phyloP scores from a whole-genome alignment of 306 rosid genomes.

The Ammopiptanthus mongolicus region DNA sequence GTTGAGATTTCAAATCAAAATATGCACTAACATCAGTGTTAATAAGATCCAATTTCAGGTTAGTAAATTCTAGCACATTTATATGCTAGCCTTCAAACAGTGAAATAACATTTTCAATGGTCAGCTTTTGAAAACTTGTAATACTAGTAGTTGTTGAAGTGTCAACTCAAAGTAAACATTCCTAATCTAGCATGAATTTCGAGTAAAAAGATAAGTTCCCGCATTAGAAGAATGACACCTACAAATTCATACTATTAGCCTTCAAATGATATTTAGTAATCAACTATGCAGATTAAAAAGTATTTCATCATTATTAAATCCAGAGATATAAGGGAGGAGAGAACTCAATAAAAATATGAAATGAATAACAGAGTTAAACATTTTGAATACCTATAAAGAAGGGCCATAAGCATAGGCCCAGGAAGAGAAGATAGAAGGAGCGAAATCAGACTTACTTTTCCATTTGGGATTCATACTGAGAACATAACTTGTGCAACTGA shows the following conservation, averaged over 20 bases:
- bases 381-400: not conserved
- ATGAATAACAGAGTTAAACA: not conserved
- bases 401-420: not conserved
- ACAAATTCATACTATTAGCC: not conserved
- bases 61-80: not conserved
- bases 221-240: not conserved
- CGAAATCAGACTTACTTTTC: constrained; percentile 56
- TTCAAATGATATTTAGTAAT: not conserved
- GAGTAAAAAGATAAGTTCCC: not conserved
- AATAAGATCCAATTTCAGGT: not conserved
- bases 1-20: not conserved
- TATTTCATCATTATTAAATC: not conserved
- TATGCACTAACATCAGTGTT: not conserved
- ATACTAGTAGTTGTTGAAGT: not conserved
- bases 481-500: constrained; percentile 62
- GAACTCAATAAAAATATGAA: not conserved
- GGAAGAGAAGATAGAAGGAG: not conserved
- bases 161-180: not conserved
- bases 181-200: not conserved
- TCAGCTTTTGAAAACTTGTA: not conserved
- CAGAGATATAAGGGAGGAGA: not conserved
- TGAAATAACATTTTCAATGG: not conserved
- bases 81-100: not conserved
- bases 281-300: not conserved
- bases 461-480: constrained; percentile 70